Percentiles rank a stretch among this genome's conserved stretches.
Evolutionary conservation across 2,329 filamentous ascomycete genomes (phyloP).

Genomic region (Botrytis fragariae): DNA sequence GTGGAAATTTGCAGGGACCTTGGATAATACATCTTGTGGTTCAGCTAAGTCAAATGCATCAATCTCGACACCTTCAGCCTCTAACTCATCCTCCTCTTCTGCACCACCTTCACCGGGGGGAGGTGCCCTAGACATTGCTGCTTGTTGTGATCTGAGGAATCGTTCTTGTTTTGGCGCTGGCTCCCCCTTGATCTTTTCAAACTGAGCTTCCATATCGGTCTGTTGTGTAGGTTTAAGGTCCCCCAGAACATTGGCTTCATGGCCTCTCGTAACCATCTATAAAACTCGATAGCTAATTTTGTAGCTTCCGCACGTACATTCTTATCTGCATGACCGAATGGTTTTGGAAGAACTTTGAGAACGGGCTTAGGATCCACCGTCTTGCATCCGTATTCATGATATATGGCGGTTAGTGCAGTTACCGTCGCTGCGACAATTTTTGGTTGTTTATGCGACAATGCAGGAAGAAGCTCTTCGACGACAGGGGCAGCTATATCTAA

Average conservation of each 20-base stretch:
- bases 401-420: slow-evolving; percentile 75
- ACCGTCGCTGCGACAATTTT: slow-evolving; percentile 80
- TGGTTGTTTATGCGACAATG: slow-evolving; percentile 82
- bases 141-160: slow-evolving; percentile 84
- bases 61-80: slow-evolving; percentile 62
- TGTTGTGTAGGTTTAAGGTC: slow-evolving; percentile 96
- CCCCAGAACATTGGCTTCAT: slow-evolving; percentile 98
- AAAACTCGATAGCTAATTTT: slow-evolving; percentile 87
- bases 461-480: slow-evolving; percentile 84
- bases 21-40: slow-evolving; percentile 80
- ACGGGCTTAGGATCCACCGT: slow-evolving; percentile 89
- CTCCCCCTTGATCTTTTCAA: slow-evolving; percentile 89
- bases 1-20: slow-evolving; percentile 76
- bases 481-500: slow-evolving; percentile 81
- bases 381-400: slow-evolving; percentile 93
- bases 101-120: slow-evolving; percentile 56
- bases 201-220: slow-evolving; percentile 86
- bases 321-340: slow-evolving; percentile 95
- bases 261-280: slow-evolving; percentile 93
- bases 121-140: slow-evolving; percentile 69
- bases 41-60: slow-evolving; percentile 82
- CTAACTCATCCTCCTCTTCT: slow-evolving; percentile 56
- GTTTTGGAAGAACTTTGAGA: slow-evolving; percentile 82
- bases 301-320: slow-evolving; percentile 95
- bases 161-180: slow-evolving; percentile 85